Conservation (phyloP, 495 filamentous ascomycete species). For the Patellaria atrata region DNA sequence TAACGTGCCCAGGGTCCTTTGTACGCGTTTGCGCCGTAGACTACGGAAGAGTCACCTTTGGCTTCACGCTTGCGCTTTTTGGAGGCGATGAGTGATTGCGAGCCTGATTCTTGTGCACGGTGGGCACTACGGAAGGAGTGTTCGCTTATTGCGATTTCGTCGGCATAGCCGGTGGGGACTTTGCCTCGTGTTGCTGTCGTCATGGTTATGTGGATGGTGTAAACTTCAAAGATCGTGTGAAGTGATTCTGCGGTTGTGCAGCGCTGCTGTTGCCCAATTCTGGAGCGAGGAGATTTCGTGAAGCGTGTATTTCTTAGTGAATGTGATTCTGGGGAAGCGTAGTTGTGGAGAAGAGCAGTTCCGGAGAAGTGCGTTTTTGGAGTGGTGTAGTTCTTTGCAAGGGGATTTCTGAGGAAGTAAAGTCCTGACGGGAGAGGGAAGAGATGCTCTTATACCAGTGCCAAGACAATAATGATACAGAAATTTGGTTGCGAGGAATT, state of each 20-base stretch:
- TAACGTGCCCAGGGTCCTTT: conserved; percentile 91
- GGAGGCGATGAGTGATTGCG: conserved; percentile 54
- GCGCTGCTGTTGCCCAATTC: too few relatives aligned
- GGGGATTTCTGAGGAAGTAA: too few relatives aligned
- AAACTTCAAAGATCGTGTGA: too few relatives aligned
- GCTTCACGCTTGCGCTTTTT: conserved; percentile 66
- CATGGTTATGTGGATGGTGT: conserved; percentile 23
- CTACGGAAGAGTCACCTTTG: conserved; percentile 68
- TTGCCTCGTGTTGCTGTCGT: conserved; percentile 83
- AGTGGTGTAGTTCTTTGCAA: too few relatives aligned
- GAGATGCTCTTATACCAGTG: too few relatives aligned
- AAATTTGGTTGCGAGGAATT: too few relatives aligned
- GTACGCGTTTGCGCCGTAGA: conserved; percentile 76
- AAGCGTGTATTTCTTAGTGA: too few relatives aligned
- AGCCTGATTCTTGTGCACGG: conserved; percentile 44
- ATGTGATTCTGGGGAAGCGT: neutral
- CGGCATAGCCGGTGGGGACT: conserved; percentile 75
- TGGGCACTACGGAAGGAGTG: conserved; percentile 52
- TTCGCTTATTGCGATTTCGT: conserved; percentile 80
- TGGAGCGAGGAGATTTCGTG: too few relatives aligned
- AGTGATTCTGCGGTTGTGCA: too few relatives aligned
- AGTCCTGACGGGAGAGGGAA: too few relatives aligned
- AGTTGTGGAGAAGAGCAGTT: neutral
- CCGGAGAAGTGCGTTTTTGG: neutral
- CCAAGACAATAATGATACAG: too few relatives aligned